Percentiles rank a stretch among this genome's conserved stretches.
Conservation (phyloP, 2,329 filamentous ascomycete genomes). For the Volutella citrinella region DNA sequence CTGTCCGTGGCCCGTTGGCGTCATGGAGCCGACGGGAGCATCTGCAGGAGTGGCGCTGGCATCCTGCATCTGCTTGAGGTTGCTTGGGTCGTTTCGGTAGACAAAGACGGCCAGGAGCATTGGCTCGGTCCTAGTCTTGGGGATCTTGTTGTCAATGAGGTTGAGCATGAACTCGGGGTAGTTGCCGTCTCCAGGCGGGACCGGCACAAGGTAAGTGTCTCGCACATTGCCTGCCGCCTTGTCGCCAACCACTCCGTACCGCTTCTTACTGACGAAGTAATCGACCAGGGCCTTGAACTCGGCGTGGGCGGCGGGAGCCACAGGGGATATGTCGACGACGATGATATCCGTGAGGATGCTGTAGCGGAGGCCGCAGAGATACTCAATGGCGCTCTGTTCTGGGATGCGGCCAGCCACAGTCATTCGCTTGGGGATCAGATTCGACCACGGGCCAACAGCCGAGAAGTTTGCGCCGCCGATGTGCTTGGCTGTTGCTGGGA, state of each 20-base stretch:
- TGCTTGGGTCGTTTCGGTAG: constrained; percentile 60
- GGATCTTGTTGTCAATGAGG: constrained; percentile 79
- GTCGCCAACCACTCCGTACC: constrained; percentile 85
- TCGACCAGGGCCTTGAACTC: constrained; percentile 77
- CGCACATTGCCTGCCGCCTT: constrained; percentile 72
- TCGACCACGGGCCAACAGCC: constrained; percentile 65
- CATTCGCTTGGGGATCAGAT: constrained; percentile 68
- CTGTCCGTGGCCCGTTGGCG: constrained; percentile 33
- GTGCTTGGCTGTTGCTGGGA: constrained; percentile 74
- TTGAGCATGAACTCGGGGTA: constrained; percentile 87
- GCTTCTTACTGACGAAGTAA: constrained; percentile 78
- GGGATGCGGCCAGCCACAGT: constrained; percentile 78
- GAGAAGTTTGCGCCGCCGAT: constrained; percentile 78
- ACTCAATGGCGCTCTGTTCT: constrained; percentile 80
- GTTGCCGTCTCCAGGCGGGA: constrained; percentile 66
- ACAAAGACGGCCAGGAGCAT: constrained; percentile 84
- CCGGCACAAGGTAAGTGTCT: constrained; percentile 87
- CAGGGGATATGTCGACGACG: constrained; percentile 69
- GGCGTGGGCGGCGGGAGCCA: constrained; percentile 55
- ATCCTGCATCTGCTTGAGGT: constrained; percentile 27
- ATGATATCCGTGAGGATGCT: constrained; percentile 80
- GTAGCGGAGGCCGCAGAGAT: constrained; percentile 82
- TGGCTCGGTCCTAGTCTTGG: constrained; percentile 67
- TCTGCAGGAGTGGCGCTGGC: neutral
- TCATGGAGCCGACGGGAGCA: constrained; percentile 28